A percentile compares a stretch with the other conserved stretches of the same genome.
These are phyloP conservation scores for Anthostomella pinea DNA, from an alignment of 2,329 filamentous ascomycete genomes.

Conservation along the genomic window DNA sequence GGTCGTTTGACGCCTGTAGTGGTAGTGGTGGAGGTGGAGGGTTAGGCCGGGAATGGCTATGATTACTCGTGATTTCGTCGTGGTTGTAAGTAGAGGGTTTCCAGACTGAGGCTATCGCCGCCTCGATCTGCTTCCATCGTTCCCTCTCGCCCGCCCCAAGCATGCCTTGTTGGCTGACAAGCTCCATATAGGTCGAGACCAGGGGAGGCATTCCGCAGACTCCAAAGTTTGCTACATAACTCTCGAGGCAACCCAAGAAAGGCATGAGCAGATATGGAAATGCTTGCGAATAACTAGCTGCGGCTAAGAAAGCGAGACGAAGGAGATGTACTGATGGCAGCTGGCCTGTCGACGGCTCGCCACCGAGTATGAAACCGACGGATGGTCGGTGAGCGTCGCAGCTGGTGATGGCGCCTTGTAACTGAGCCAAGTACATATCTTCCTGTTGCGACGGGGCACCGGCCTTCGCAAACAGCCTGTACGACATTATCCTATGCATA, in stretches of 20 bases:
- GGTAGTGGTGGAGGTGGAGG: too few species aligned
- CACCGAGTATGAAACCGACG: conserved; percentile 13
- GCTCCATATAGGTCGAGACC: conserved; percentile 16
- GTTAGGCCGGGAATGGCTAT: too few species aligned
- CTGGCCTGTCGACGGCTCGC: conserved; percentile 10
- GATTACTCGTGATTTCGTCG: not conserved
- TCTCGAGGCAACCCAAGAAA: conserved; percentile 16
- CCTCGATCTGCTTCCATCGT: conserved; percentile 13
- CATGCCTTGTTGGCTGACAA: conserved; percentile 11
- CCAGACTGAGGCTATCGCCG: conserved; percentile 16
- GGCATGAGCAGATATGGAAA: conserved; percentile 7
- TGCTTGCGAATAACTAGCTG: conserved; percentile 7
- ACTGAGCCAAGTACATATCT: conserved; percentile 12
- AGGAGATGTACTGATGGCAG: conserved; percentile 20
- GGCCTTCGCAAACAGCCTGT: conserved; percentile 4
- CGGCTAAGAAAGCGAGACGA: conserved; percentile 17
- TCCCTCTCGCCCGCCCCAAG: conserved; percentile 10
- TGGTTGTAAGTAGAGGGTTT: conserved; percentile 1
- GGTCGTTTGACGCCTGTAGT: too few species aligned
- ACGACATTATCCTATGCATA: conserved; percentile 17
- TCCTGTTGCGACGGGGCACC: conserved; percentile 1
- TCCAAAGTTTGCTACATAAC: conserved; percentile 18
- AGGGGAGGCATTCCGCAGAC: conserved; percentile 18
- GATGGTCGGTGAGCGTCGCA: conserved; percentile 8
- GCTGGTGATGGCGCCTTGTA: conserved; percentile 14